Base-by-base conservation (phyloP, 169 alveolate genomes). In the Babesia ovata region DNA sequence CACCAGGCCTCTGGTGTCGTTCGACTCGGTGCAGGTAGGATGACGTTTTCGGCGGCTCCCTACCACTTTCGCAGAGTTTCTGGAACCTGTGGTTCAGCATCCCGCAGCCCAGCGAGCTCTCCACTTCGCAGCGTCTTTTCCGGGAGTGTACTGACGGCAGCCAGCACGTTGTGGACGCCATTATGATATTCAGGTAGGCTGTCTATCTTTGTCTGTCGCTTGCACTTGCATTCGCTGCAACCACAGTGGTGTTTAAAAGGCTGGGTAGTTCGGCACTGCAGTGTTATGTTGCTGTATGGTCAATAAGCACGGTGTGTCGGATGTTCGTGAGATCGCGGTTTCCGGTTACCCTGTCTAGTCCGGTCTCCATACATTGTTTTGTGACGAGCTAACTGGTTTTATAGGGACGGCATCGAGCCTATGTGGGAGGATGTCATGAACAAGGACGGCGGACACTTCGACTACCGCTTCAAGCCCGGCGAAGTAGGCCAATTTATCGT, bases 371-470 rank as follows among this genome's bases (percentile, higher is more conserved):
- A 74, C 10, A 16, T 45, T 16, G 50, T 16, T 1, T 45, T 48
- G 22, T 24, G 44, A 28, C 56, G 14, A 8, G 14, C 50, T 45
- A 10, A 45, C 14, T 65, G 14, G 48, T 9, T 6, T 7, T 1
- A 3, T 56, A 87, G 94, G 63, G 94, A 91, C 44, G 93, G 90
- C 60, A 86, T 91, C 21, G 92, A 91, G 56, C 95, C 95, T 22
- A 91, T 91, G 95, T 91, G 95, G 95, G 95, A 91, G 59, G 95
- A 91, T 45, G 92, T 92, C 36, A 79, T 91, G 88, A 91, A 91
- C 69, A 60, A 87, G 66, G 92, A 79, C 53, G 95, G 95, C 24
- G 95, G 95, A 14, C 95, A 91, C 74, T 87, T 91, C 69, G 93
- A 90, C 58, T 91, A 90, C 84, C 78, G 94, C 59, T 87, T 91